Percentiles rank a stretch among this genome's conserved stretches.
Conservation (phyloP, 2,329 filamentous ascomycete genomes). For the Aureobasidium pullulans region DNA sequence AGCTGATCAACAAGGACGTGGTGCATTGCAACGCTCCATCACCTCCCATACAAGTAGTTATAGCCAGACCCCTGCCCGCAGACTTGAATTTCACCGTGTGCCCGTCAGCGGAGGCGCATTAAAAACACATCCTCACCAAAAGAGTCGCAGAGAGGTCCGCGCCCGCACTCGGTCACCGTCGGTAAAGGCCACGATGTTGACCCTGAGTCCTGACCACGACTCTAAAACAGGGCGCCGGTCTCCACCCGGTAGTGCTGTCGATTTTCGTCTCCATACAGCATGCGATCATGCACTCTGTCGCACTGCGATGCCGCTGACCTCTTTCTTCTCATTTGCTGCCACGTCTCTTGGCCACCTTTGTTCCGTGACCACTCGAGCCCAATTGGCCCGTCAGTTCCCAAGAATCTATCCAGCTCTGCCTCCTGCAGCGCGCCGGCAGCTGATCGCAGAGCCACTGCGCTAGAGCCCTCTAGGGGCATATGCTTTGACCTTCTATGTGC, state of each 20-base stretch:
- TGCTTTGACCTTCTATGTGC: constrained; percentile 11
- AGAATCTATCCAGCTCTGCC: neutral
- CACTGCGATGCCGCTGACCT: neutral
- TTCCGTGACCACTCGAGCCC: neutral
- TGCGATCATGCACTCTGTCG: neutral
- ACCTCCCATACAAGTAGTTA: neutral
- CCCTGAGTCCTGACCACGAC: constrained; percentile 2
- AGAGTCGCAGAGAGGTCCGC: constrained; percentile 1
- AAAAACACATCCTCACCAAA: neutral
- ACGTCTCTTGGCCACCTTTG: neutral
- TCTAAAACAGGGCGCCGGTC: constrained; percentile 2
- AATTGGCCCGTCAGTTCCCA: neutral
- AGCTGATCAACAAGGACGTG: neutral
- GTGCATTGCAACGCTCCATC: neutral
- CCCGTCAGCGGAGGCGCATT: neutral
- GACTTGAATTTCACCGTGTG: neutral
- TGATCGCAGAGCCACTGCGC: constrained; percentile 2
- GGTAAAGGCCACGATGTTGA: constrained; percentile 2
- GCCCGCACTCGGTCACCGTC: neutral
- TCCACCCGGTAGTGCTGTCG: constrained; percentile 2
- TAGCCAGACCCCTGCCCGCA: neutral
- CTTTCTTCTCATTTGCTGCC: neutral
- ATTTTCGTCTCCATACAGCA: constrained; percentile 1
- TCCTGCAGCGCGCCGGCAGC: constrained; percentile 7
- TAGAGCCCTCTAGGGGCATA: neutral